Base-by-base conservation (phyloP, 345 rosid genomes). In the Geranium rotundifolium region DNA sequence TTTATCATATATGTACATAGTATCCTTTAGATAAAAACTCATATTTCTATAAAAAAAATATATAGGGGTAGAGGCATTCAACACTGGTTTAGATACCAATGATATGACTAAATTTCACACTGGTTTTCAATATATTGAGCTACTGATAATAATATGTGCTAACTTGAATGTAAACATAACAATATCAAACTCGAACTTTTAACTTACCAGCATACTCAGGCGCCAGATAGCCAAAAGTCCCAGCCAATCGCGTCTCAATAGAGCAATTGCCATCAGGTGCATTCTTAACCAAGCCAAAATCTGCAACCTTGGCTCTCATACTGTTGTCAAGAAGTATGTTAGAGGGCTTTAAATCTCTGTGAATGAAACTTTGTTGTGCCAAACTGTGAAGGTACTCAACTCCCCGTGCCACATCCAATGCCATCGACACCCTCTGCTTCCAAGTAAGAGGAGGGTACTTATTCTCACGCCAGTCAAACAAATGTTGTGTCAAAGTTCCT, bases 181-280 rank as follows among this genome's bases (percentile, higher is more conserved):
- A 58, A n/a, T 12, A 12, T 17, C 9, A 56, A 63, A 59, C 34
- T 61, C n/a, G 14, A 60, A 64, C 15, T 41, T 59, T 67, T 8
- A 57, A 65, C 85, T 56, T 78, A 91, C 97, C 89, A 19, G 97
- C 97, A 71, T 91, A 91, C 64, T 91, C 97, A 13, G 97, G 97
- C 6, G 97, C 97, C 59, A 91, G 88, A 79, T 91, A 91, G 58
- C 97, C 97, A 50, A 91, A 91, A 14, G 96, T 91, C 67, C 97
- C 97, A 5, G 97, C 97, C 76, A 91, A 77, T 63, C 85, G 78
- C 18, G 97, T 91, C 72, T 86, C 96, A 7, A 89, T 69, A 4
- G 97, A 89, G 73, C 82, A 80, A 56, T 91, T 88, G 16, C 92
- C 97, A 49, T 86, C 97, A 0, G 96, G 91, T 34, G 96, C 90